Evolutionary conservation across 805 yeast species (phyloP).

Genomic region (Candida tallmaniae): DNA sequence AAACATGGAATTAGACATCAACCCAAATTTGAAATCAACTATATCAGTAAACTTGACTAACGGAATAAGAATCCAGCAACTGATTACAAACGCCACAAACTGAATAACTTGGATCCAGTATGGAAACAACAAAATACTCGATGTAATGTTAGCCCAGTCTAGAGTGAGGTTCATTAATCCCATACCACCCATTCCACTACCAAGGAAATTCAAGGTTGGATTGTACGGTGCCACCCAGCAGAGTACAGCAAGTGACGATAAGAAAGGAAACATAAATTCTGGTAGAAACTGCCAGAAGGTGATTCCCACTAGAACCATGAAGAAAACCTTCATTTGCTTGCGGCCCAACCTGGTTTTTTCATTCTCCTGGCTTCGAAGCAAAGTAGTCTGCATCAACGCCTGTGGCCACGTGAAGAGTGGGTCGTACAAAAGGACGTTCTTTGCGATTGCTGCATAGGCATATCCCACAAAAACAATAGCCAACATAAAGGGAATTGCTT

Average conservation of each 20-base stretch:
- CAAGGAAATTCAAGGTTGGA: constrained; percentile 38
- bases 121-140: constrained; percentile 46
- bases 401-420: constrained; percentile 49
- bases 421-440: constrained; percentile 41
- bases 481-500: constrained; percentile 45
- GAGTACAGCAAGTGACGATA: constrained; percentile 44
- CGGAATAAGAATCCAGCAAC: constrained; percentile 49
- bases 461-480: constrained; percentile 51
- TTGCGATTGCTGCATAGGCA: constrained; percentile 49
- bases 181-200: constrained; percentile 52
- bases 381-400: constrained; percentile 48
- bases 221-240: constrained; percentile 48
- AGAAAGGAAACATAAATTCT: constrained; percentile 44
- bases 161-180: constrained; percentile 45
- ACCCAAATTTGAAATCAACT: constrained; percentile 29
- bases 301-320: constrained; percentile 26
- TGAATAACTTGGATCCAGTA: constrained; percentile 50
- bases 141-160: constrained; percentile 53
- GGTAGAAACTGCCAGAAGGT: constrained; percentile 48
- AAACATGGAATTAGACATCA: constrained; percentile 45
- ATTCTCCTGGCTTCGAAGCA: constrained; percentile 28
- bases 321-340: constrained; percentile 36
- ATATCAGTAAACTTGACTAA: constrained; percentile 41
- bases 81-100: constrained; percentile 41
- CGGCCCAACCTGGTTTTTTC: constrained; percentile 5